A percentile compares a stretch with the other conserved stretches of the same genome.
These are phyloP conservation scores for Conticribra weissflogii DNA, from an alignment of 108 stramenopile species.

Conservation along the genomic window DNA sequence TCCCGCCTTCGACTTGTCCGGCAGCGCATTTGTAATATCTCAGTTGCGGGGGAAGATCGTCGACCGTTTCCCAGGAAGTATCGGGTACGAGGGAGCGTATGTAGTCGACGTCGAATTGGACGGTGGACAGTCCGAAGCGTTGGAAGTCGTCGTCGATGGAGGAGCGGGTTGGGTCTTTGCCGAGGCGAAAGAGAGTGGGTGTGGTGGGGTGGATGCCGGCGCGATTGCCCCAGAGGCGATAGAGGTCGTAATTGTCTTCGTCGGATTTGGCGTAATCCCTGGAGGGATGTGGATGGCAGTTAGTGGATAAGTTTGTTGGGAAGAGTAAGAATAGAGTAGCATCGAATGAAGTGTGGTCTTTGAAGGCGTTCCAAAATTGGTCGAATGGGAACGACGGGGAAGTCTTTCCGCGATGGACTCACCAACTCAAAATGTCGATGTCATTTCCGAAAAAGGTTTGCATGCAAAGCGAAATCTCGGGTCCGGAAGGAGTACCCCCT, in stretches of 20 bases:
- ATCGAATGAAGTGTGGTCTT: background rate
- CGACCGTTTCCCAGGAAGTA: background rate
- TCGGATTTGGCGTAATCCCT: slow-evolving; percentile 20
- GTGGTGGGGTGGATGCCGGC: slow-evolving; percentile 18
- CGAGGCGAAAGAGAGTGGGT: slow-evolving; percentile 7
- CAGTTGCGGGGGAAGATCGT: slow-evolving; percentile 3
- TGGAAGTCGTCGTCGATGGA: slow-evolving; percentile 3
- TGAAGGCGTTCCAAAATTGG: background rate
- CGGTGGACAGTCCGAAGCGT: slow-evolving; percentile 1
- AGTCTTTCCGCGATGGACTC: no score
- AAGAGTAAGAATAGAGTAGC: background rate
- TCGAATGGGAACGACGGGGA: no score
- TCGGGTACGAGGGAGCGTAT: slow-evolving; percentile 6
- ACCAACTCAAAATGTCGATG: slow-evolving; percentile 24
- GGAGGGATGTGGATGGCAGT: no score
- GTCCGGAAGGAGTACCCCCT: slow-evolving; percentile 14
- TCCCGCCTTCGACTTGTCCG: slow-evolving; percentile 9
- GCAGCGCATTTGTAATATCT: slow-evolving; percentile 16
- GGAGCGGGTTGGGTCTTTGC: background rate
- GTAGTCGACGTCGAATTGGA: background rate
- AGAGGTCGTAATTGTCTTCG: slow-evolving; percentile 4
- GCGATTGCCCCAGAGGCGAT: slow-evolving; percentile 26
- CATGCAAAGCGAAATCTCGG: slow-evolving; percentile 27
- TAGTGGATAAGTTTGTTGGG: background rate
- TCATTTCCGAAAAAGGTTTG: slow-evolving; percentile 19